Conservation (phyloP, 2,329 filamentous ascomycete genomes). For the Cryphonectria carpinicola region DNA sequence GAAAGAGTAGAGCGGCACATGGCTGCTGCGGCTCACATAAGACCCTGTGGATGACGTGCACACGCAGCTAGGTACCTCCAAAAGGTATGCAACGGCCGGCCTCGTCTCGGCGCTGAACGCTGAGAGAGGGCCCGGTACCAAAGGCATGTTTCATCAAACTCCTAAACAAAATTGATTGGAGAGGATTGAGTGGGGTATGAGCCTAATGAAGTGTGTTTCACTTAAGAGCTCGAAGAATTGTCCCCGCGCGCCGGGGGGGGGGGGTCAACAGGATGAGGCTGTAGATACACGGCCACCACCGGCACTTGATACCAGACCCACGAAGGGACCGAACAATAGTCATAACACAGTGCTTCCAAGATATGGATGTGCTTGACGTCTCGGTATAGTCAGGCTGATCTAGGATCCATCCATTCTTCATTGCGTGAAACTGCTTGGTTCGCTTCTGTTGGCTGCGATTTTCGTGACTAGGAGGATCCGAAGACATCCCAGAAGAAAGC, state of each 20-base stretch:
- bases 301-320: not conserved
- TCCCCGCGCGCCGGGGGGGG: too few relatives aligned
- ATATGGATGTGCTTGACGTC: not conserved
- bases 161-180: not conserved
- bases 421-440: not conserved
- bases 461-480: too few relatives aligned
- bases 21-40: slow-evolving; percentile 1
- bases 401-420: not conserved
- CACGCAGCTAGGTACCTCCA: not conserved
- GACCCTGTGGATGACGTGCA: not conserved
- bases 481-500: not conserved
- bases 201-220: not conserved
- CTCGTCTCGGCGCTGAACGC: not conserved
- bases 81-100: not conserved
- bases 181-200: not conserved
- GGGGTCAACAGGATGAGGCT: not conserved
- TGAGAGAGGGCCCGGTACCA: not conserved
- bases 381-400: not conserved
- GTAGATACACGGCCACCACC: not conserved
- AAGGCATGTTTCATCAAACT: not conserved
- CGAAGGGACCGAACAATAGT: not conserved
- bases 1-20: not conserved
- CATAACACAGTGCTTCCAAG: not conserved
- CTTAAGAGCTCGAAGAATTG: not conserved
- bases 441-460: too few relatives aligned